Base-by-base conservation (phyloP, 2,329 filamentous ascomycete species). In the Sporothrix sp. region DNA sequence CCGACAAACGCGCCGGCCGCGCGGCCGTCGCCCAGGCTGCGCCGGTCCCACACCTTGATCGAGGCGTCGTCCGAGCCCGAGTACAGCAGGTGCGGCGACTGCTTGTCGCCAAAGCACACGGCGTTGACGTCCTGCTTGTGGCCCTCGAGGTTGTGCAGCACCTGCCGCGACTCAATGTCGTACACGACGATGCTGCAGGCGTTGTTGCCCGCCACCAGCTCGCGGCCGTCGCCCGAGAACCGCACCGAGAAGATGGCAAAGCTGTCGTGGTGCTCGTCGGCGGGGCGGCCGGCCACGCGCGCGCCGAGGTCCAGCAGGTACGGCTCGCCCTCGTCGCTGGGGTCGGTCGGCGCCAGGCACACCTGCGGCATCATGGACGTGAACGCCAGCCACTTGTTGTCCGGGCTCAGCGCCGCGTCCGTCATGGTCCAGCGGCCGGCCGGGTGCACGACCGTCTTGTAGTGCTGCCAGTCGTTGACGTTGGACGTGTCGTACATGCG, bases 401-500 rank as follows among this genome's bases (percentile, higher is more conserved):
- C 89, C 0, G 90, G 89, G 54, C 87, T 94, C 38, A 97, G 67
- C 0, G 87, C 86, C 2, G 91, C 90, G 66, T 98, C 93, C 13
- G 93, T 97, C 57, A 98, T 84, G 1, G 91, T 97, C 93, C 93
- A 98, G 60, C 87, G 84, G 2, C 90, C 93, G 57, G 82, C 86
- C 1, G 88, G 88, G 65, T 93, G 95, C 25, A 74, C 71, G 5
- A 89, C 87, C 0, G 86, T 91, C 69, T 91, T 97, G 73, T 96
- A 96, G 65, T 95, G 90, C 63, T 84, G 85, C 93, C 93, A 98
- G 57, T 89, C 79, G 66, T 93, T 95, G 0, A 91, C 89, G 59
- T 96, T 95, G 2, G 87, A 90, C 0, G 93, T 97, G 65, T 97
- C 91, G 67, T 97, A 98, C 87, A 98, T 90, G 48, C 90, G 84